Evolutionary conservation across 192 early-diverging fungal genomes (phyloP), one percentile per base, ranked within the genome.

Genomic region (Entomortierella parvispora): DNA sequence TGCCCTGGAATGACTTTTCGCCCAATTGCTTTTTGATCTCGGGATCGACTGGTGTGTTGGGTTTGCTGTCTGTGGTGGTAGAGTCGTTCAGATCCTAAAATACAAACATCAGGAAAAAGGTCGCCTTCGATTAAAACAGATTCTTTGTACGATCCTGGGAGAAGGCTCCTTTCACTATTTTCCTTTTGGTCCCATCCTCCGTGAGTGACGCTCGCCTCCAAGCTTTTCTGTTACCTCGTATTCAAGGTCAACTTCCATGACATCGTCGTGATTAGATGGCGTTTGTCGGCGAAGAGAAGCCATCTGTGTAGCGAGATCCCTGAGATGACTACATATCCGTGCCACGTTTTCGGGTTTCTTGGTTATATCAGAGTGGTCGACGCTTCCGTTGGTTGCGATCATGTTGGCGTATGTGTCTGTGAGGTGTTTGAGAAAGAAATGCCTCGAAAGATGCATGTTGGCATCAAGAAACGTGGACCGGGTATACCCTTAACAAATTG

Each of bases 241-340:
- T n/a, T 42, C 32, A 17, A 58, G 31, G 42, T 75, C 71, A 10
- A 75, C 58, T 51, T 75, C 71, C 63, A 75, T 75, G 46, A 44
- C 48, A 53, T 46, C 34, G n/a, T 65, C 58, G 25, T 70, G 2
- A 56, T 40, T 9, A 17, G 31, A 40, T 40, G 10, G 28, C 6
- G 40, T 23, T n/a, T 61, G 51, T 26, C 42, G 58, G 32, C 71
- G 62, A 7, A 58, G 15, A 4, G 52, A 40, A 7, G 65, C 29
- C 58, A 75, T 59, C 44, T 75, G 47, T 34, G 63, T 40, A 10
- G 62, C 56, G n/a, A 75, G 51, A 10, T 46, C 48, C 32, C 65
- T 62, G 7, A 75, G 56, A 5, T 65, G 62, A 11, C 28, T 18
- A 10, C 56, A 75, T 61, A 65, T 49, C 26, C 58, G 48, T n/a